Percentiles rank a stretch among this genome's conserved stretches.
phyloP scores from a whole-genome alignment of 2,329 filamentous ascomycete genomes.

The Aspergillus sp. region DNA sequence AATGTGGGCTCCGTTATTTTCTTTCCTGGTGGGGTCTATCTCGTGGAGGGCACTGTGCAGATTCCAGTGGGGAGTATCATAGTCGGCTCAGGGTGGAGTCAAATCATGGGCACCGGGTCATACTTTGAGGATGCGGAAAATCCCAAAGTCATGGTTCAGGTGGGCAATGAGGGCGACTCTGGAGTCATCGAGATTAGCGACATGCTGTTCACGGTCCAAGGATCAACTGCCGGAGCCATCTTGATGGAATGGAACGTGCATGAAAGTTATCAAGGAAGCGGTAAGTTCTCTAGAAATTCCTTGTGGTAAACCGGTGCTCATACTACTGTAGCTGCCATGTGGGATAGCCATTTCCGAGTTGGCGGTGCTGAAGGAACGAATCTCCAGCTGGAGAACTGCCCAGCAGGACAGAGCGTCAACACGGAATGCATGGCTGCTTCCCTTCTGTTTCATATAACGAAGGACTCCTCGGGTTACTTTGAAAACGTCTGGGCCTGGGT shows the following conservation, averaged over 20 bases:
- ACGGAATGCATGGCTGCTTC: slow-evolving; percentile 25
- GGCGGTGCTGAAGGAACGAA: slow-evolving; percentile 30
- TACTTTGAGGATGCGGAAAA: slow-evolving; percentile 43
- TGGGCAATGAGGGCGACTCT: slow-evolving; percentile 49
- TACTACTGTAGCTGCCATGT: slow-evolving; percentile 1
- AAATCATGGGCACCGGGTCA: slow-evolving; percentile 47
- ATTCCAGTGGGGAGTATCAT: slow-evolving; percentile 50
- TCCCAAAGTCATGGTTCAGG: slow-evolving; percentile 50
- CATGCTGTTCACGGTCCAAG: slow-evolving; percentile 31
- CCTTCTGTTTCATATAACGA: slow-evolving; percentile 63
- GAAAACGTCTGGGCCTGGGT: slow-evolving; percentile 31
- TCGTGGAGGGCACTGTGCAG: slow-evolving; percentile 44
- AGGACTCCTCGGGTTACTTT: slow-evolving; percentile 40
- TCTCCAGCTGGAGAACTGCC: slow-evolving; percentile 18
- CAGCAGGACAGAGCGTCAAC: slow-evolving; percentile 16
- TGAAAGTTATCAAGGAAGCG: slow-evolving; percentile 21
- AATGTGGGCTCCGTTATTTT: slow-evolving; percentile 50
- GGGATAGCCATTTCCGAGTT: slow-evolving; percentile 36
- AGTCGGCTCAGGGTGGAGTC: slow-evolving; percentile 52
- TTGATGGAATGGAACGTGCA: slow-evolving; percentile 39
- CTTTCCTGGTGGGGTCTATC: slow-evolving; percentile 55
- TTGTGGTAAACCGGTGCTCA: neutral
- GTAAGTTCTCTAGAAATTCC: neutral
- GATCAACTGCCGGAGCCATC: slow-evolving; percentile 34
- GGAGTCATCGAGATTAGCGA: slow-evolving; percentile 47